Percentiles rank a stretch among this genome's conserved stretches.
These are phyloP conservation scores for Aegilops speltoides DNA, from an alignment of 176 grass and related monocot species.

Conservation along the genomic window DNA sequence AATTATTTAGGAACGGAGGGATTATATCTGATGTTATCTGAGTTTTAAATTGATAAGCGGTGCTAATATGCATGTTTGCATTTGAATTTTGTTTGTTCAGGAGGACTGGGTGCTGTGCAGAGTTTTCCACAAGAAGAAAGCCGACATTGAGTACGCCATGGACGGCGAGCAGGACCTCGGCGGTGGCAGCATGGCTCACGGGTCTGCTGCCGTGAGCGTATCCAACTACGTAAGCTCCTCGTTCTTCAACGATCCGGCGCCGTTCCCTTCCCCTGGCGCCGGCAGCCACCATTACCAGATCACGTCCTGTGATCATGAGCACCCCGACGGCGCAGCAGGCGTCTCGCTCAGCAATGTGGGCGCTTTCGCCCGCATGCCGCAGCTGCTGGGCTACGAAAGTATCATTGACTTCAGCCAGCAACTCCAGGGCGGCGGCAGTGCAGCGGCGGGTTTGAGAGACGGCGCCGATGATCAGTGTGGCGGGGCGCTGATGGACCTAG, in stretches of 20 bases:
- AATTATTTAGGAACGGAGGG: too few species aligned
- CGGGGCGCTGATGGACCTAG: constrained; percentile 36
- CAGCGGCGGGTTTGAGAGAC: neutral
- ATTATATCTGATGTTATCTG: too few species aligned
- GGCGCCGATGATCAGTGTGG: constrained; percentile 17
- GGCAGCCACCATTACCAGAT: constrained; percentile 1
- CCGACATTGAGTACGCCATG: constrained; percentile 26
- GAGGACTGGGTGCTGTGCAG: constrained; percentile 81
- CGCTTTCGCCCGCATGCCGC: constrained; percentile 20
- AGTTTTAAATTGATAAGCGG: too few species aligned
- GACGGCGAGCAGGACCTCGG: constrained; percentile 26
- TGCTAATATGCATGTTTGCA: too few species aligned
- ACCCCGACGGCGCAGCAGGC: too few species aligned
- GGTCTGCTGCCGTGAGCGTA: neutral
- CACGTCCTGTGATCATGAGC: neutral
- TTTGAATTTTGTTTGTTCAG: neutral
- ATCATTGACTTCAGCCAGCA: constrained; percentile 32
- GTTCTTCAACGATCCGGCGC: neutral
- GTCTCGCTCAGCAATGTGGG: neutral
- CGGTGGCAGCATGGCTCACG: neutral
- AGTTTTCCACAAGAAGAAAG: constrained; percentile 59
- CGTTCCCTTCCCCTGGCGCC: constrained; percentile 18
- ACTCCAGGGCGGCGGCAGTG: neutral
- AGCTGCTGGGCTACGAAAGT: constrained; percentile 22
- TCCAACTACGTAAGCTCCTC: constrained; percentile 6